Conservation (phyloP, 345 rosid species). For the Cardamine resedifolia region DNA sequence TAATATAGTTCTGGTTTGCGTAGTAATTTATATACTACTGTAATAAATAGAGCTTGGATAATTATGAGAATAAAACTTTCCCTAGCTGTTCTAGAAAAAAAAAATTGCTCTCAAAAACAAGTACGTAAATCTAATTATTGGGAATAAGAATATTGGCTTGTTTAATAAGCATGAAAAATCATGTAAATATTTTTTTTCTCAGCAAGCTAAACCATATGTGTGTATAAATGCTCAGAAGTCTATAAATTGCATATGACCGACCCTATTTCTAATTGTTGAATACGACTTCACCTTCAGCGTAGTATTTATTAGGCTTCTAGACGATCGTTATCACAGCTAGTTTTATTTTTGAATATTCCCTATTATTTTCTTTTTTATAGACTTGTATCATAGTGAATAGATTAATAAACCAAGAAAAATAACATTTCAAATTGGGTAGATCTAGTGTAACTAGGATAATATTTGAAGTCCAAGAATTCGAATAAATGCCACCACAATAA, state of each 20-base stretch:
- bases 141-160: background rate
- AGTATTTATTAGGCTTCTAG: background rate
- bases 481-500: background rate
- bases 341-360: constrained; percentile 4
- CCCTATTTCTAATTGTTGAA: constrained; percentile 23
- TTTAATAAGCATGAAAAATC: background rate
- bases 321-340: constrained; percentile 23
- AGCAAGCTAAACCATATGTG: background rate
- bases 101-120: background rate
- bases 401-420: background rate
- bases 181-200: background rate
- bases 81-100: background rate
- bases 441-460: background rate
- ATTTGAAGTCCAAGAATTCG: background rate
- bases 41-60: background rate
- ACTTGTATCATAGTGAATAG: constrained; percentile 10
- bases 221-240: constrained; percentile 2
- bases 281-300: constrained; percentile 2
- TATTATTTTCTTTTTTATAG: constrained; percentile 11
- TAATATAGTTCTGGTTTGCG: background rate
- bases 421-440: background rate
- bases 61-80: background rate
- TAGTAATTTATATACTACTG: background rate
- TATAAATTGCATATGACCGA: background rate
- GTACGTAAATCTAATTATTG: background rate